A percentile compares a stretch with the other conserved stretches of the same genome.
phyloP scores from a whole-genome alignment of 2,329 filamentous ascomycete species.

The Lecanicillium sp. region DNA sequence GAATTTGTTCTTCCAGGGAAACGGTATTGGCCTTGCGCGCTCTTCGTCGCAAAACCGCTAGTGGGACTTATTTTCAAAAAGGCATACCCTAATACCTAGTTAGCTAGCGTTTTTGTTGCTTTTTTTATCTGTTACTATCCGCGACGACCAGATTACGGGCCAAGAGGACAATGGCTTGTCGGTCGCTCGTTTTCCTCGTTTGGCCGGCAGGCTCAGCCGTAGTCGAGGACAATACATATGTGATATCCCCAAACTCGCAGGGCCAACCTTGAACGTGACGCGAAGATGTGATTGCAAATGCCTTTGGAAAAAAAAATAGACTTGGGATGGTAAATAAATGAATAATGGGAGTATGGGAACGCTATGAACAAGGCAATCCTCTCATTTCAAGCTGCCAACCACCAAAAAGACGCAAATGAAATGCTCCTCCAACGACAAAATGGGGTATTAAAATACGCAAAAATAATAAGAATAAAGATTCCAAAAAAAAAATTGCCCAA shows the following conservation, averaged over 20 bases:
- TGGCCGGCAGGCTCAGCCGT: constrained; percentile 23
- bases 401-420: too few relatives aligned
- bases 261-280: too few relatives aligned
- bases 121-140: neutral
- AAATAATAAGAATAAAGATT: neutral
- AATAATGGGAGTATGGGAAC: too few relatives aligned
- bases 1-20: too few relatives aligned
- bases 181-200: constrained; percentile 23
- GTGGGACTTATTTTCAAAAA: too few relatives aligned
- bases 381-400: too few relatives aligned
- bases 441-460: neutral
- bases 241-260: constrained; percentile 6
- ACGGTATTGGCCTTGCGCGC: too few relatives aligned
- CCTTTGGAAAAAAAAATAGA: too few relatives aligned
- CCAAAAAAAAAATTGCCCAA: neutral
- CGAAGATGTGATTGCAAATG: too few relatives aligned
- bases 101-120: neutral
- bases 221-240: constrained; percentile 21
- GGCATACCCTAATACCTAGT: neutral
- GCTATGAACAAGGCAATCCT: too few relatives aligned
- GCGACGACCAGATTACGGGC: constrained; percentile 21
- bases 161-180: constrained; percentile 23
- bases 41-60: too few relatives aligned
- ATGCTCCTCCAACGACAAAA: neutral
- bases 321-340: too few relatives aligned